phyloP scores from a whole-genome alignment of 306 rosid species.

The Erythrophleum fordii region DNA sequence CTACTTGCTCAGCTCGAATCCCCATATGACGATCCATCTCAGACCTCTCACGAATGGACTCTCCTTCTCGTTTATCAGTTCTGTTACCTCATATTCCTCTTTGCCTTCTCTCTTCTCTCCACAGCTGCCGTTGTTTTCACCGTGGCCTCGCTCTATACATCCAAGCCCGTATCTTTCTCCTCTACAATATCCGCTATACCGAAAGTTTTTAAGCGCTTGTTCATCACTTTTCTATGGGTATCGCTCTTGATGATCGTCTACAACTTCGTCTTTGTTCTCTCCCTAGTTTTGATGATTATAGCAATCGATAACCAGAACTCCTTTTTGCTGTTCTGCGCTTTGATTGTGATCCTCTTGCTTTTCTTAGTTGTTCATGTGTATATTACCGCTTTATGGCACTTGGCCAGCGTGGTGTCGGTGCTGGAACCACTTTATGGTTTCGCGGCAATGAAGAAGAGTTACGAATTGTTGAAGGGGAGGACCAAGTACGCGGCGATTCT shows the following conservation, averaged over 20 bases:
- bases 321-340: constrained; percentile 42
- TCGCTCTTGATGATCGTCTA: constrained; percentile 73
- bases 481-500: constrained; percentile 55
- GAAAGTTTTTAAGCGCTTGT: constrained; percentile 78
- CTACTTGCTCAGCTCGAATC: constrained; percentile 65
- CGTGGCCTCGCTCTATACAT: constrained; percentile 88
- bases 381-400: constrained; percentile 88
- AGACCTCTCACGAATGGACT: constrained; percentile 74
- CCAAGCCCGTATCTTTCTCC: constrained; percentile 80
- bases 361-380: constrained; percentile 78
- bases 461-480: constrained; percentile 78
- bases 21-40: constrained; percentile 62
- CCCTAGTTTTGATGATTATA: constrained; percentile 52
- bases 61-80: constrained; percentile 77
- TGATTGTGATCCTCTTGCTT: constrained; percentile 43
- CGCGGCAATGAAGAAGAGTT: constrained; percentile 87
- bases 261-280: constrained; percentile 56
- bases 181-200: constrained; percentile 84
- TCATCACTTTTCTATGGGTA: constrained; percentile 85
- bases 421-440: constrained; percentile 78
- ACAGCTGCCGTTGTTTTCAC: constrained; percentile 97
- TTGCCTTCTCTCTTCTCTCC: constrained; percentile 92
- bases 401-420: constrained; percentile 93
- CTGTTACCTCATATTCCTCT: constrained; percentile 86
- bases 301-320: constrained; percentile 62